A percentile compares a stretch with the other conserved stretches of the same genome.
Conservation (phyloP, 371 early-diverging fungal genomes). For the Rhizopus sp. region DNA sequence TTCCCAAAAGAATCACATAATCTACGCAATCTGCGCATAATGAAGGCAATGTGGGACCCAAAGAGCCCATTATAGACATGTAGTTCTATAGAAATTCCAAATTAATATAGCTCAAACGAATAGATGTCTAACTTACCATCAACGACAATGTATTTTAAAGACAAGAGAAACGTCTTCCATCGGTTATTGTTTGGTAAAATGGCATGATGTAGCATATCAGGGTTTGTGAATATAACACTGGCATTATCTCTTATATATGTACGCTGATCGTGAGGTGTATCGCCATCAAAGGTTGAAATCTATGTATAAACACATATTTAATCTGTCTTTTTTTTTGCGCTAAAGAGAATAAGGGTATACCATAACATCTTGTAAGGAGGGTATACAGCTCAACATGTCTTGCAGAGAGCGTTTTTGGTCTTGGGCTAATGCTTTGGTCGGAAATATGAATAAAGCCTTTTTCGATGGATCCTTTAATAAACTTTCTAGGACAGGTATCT, state of each 20-base stretch:
- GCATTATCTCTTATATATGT: constrained; percentile 48
- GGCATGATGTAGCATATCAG: constrained; percentile 78
- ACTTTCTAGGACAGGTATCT: constrained; percentile 63
- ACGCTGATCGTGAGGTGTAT: constrained; percentile 49
- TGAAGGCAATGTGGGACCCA: constrained; percentile 68
- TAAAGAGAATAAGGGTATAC: constrained; percentile 5
- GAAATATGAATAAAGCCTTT: constrained; percentile 66
- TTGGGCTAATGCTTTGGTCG: constrained; percentile 80
- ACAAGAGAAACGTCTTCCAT: constrained; percentile 61
- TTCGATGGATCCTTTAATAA: constrained; percentile 40
- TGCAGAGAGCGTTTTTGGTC: constrained; percentile 67
- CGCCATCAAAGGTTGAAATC: constrained; percentile 50
- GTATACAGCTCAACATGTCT: constrained; percentile 31
- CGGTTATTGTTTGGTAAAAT: constrained; percentile 61
- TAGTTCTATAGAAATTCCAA: constrained; percentile 46
- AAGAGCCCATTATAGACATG: constrained; percentile 72
- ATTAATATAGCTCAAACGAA: neutral
- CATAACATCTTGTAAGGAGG: constrained; percentile 21
- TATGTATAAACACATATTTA: constrained; percentile 4
- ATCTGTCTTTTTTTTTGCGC: neutral
- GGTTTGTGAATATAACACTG: constrained; percentile 76
- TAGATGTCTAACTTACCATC: constrained; percentile 53
- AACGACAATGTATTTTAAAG: constrained; percentile 65
- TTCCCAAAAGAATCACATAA: constrained; percentile 56
- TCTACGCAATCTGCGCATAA: constrained; percentile 68